A percentile compares a stretch with the other conserved stretches of the same genome.
Evolutionary conservation across 2,329 filamentous ascomycete genomes (phyloP).

Genomic region (Capronia americana): DNA sequence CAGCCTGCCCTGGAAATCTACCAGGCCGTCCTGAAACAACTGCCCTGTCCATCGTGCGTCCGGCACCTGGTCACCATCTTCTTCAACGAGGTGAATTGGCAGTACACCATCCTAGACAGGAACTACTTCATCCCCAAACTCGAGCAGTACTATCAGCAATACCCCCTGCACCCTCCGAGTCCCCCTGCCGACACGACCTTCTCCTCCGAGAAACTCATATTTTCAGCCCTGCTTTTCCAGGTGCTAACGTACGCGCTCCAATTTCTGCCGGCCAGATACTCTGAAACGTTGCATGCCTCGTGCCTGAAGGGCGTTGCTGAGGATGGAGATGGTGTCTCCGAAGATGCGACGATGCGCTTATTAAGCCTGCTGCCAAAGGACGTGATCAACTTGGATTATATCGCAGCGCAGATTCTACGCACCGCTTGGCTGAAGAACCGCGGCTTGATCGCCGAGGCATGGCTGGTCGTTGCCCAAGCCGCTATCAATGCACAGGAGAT

Average conservation of each 20-base stretch:
- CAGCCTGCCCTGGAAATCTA: conserved; percentile 16
- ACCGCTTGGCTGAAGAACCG: conserved; percentile 24
- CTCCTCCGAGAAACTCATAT: conserved; percentile 14
- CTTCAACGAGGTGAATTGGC: conserved; percentile 26
- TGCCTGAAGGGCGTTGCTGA: conserved; percentile 18
- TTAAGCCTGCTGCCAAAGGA: conserved; percentile 18
- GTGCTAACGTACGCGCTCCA: conserved; percentile 17
- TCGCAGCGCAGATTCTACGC: conserved; percentile 19
- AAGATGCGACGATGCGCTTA: conserved; percentile 14
- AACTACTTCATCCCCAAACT: conserved; percentile 19
- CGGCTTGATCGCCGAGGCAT: conserved; percentile 22
- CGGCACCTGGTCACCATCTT: conserved; percentile 17
- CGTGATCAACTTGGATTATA: conserved; percentile 22
- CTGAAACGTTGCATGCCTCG: conserved; percentile 13
- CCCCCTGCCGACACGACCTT: conserved; percentile 7
- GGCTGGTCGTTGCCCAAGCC: conserved; percentile 20
- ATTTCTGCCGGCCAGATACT: conserved; percentile 14
- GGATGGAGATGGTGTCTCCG: conserved; percentile 4
- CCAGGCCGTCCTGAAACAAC: conserved; percentile 16
- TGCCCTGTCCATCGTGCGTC: conserved; percentile 22
- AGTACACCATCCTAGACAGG: conserved; percentile 23
- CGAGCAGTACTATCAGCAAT: conserved; percentile 19
- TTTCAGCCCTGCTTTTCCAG: conserved; percentile 22
- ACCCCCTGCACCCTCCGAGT: background rate
- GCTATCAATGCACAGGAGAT: conserved; percentile 24